phyloP scores from a whole-genome alignment of 2,329 filamentous ascomycete genomes.

The Aureobasidium sp. region DNA sequence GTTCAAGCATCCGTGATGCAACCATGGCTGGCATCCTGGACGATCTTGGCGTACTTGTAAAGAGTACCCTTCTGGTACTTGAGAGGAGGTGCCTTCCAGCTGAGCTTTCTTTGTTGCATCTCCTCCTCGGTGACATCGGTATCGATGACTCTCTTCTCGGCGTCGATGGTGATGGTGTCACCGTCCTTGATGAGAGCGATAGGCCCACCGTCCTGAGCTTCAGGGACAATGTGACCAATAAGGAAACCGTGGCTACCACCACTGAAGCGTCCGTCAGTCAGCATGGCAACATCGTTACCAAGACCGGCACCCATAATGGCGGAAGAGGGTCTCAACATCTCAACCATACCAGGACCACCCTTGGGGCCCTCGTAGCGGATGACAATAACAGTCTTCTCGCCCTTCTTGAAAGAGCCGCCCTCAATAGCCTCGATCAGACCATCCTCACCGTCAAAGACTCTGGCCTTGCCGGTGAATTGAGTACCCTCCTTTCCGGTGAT shows the following conservation, averaged over 20 bases:
- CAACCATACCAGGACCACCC: constrained; percentile 91
- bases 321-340: constrained; percentile 79
- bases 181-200: constrained; percentile 75
- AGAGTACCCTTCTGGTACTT: constrained; percentile 52
- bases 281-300: constrained; percentile 65
- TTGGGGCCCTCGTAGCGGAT: constrained; percentile 77
- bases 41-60: constrained; percentile 49
- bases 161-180: constrained; percentile 79
- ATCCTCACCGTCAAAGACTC: constrained; percentile 62
- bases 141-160: constrained; percentile 59
- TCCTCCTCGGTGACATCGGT: constrained; percentile 59
- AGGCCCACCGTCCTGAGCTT: constrained; percentile 80
- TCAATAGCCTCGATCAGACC: constrained; percentile 60
- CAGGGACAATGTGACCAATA: constrained; percentile 85
- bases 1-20: constrained; percentile 45
- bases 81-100: constrained; percentile 44
- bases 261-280: constrained; percentile 85
- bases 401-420: constrained; percentile 59
- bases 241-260: constrained; percentile 89
- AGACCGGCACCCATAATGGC: constrained; percentile 89
- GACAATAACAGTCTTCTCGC: constrained; percentile 67
- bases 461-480: constrained; percentile 58
- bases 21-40: constrained; percentile 49
- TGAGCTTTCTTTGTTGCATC: constrained; percentile 41
- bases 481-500: constrained; percentile 69